Percentiles rank a stretch among this genome's conserved stretches.
Evolutionary conservation across 768 basidiomycete genomes (phyloP).

Genomic region (Russula ochroleuca): DNA sequence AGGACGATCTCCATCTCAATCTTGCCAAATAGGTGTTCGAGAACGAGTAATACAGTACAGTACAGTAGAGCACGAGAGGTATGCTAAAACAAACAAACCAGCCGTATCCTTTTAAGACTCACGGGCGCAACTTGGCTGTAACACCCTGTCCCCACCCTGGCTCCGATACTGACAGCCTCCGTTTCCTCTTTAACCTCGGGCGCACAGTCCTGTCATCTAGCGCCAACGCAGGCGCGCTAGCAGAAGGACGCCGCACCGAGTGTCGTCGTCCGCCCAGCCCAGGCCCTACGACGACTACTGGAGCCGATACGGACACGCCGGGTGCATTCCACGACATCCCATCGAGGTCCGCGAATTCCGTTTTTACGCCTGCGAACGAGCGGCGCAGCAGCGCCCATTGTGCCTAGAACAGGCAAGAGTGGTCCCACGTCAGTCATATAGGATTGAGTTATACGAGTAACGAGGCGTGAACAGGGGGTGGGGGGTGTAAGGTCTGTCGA

Average conservation of each 20-base stretch:
- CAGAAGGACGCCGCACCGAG: neutral
- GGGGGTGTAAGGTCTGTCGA: neutral
- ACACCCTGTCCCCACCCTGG: conserved; percentile 5
- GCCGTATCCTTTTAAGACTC: neutral
- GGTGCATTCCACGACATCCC: conserved; percentile 51
- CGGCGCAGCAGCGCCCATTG: conserved; percentile 34
- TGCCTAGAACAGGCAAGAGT: conserved; percentile 26
- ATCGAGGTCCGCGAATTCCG: conserved; percentile 59
- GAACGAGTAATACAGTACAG: neutral
- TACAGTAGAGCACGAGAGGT: neutral
- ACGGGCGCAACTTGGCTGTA: neutral
- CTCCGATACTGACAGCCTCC: neutral
- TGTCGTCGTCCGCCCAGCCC: neutral
- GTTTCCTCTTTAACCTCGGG: conserved; percentile 1
- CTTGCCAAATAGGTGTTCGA: neutral
- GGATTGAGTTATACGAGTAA: neutral
- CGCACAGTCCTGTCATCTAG: conserved; percentile 16
- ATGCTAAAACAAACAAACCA: neutral
- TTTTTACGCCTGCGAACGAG: conserved; percentile 53
- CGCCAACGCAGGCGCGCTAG: neutral
- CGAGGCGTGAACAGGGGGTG: neutral
- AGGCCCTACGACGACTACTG: neutral
- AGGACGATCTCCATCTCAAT: neutral
- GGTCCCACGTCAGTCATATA: neutral
- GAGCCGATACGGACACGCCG: neutral